These are phyloP conservation scores for Comarum palustre DNA, from an alignment of 306 rosid species.

Conservation along the genomic window DNA sequence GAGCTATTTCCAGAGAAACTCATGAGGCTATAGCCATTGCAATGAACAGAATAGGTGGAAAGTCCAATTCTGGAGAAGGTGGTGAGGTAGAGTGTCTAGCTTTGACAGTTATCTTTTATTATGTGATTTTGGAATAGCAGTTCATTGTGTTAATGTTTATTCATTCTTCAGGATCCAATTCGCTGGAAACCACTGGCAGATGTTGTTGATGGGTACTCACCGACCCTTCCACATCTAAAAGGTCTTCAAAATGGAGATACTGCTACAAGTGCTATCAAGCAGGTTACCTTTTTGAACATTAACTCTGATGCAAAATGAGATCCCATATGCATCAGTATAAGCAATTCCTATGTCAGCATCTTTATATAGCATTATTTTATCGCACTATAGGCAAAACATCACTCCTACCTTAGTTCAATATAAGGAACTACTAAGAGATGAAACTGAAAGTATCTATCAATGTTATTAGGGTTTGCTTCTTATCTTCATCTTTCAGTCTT, in stretches of 20 bases:
- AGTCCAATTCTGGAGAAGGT: slow-evolving; percentile 98
- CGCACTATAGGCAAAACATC: not conserved
- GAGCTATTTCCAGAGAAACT: slow-evolving; percentile 98
- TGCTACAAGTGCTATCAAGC: slow-evolving; percentile 99
- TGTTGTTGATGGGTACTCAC: slow-evolving; percentile 97
- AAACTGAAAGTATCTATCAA: slow-evolving; percentile 25
- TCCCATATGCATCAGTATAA: slow-evolving; percentile 11
- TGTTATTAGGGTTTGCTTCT: not conserved
- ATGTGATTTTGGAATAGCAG: slow-evolving; percentile 2
- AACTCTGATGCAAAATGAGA: slow-evolving; percentile 2
- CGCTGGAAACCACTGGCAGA: slow-evolving; percentile 95
- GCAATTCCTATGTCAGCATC: not conserved
- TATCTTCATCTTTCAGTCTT: not conserved
- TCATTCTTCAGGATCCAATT: slow-evolving; percentile 77
- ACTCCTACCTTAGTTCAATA: not conserved
- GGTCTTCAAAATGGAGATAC: slow-evolving; percentile 99
- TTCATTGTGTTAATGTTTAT: slow-evolving; percentile 14
- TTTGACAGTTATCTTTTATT: not conserved
- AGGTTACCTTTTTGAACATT: slow-evolving; percentile 52
- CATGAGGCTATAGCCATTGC: slow-evolving; percentile 98
- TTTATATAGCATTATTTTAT: not conserved
- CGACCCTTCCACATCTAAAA: slow-evolving; percentile 97
- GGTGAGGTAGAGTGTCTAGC: slow-evolving; percentile 71
- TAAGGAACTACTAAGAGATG: not conserved
- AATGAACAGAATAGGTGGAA: slow-evolving; percentile 98